Evolutionary conservation across 2,329 filamentous ascomycete genomes (phyloP).

Genomic region (Aspergillus sp.): DNA sequence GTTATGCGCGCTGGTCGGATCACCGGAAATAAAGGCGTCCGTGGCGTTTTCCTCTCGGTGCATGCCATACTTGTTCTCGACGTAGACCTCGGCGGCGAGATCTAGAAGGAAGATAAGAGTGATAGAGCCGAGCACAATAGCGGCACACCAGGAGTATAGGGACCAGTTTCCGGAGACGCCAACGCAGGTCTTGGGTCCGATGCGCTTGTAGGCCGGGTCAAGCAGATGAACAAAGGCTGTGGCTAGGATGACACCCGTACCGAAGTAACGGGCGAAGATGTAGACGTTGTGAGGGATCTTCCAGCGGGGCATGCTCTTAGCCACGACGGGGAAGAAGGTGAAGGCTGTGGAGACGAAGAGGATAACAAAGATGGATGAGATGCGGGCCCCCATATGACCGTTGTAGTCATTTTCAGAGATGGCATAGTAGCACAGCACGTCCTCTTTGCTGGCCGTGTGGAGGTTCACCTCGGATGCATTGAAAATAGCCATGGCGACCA

Average conservation of each 20-base stretch:
- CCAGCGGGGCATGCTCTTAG: conserved; percentile 8
- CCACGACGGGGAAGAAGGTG: conserved; percentile 16
- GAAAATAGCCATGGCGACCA: conserved; percentile 5
- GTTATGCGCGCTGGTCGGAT: neutral
- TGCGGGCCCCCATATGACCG: conserved; percentile 14
- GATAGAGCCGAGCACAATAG: conserved; percentile 13
- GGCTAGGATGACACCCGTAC: conserved; percentile 17
- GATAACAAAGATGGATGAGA: conserved; percentile 19
- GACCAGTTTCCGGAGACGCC: conserved; percentile 15
- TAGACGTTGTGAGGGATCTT: conserved; percentile 16
- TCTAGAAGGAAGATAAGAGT: conserved; percentile 33
- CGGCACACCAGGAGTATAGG: conserved; percentile 17
- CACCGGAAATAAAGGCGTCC: neutral
- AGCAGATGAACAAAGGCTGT: conserved; percentile 19
- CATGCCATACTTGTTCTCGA: conserved; percentile 51
- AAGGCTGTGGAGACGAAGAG: conserved; percentile 14
- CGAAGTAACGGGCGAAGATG: conserved; percentile 18
- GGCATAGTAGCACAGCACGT: conserved; percentile 14
- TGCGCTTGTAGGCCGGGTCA: conserved; percentile 17
- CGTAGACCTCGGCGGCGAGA: conserved; percentile 53
- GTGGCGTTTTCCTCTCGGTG: conserved; percentile 24
- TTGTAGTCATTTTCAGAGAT: conserved; percentile 16
- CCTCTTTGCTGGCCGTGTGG: conserved; percentile 9
- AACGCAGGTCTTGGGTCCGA: conserved; percentile 17
- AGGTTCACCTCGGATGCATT: conserved; percentile 12